Conservation (phyloP, 371 early-diverging fungal species). For the Lichtheimia corymbifera region DNA sequence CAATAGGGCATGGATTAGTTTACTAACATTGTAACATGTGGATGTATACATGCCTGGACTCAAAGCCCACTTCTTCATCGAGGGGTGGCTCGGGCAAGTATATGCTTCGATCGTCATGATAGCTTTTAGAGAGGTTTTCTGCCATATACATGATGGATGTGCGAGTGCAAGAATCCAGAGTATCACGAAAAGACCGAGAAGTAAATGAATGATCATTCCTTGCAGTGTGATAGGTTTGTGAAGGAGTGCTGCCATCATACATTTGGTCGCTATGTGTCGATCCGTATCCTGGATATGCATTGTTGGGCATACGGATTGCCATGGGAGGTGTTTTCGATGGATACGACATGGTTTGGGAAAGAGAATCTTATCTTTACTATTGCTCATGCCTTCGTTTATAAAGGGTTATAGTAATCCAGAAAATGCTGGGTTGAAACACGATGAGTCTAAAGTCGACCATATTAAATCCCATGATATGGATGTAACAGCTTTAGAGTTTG, state of each 20-base stretch:
- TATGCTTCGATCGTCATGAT: background rate
- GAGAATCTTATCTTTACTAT: no score
- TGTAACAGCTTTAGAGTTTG: no score
- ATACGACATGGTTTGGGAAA: no score
- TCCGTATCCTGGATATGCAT: conserved; percentile 7
- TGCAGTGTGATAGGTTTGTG: conserved; percentile 4
- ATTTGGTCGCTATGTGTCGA: no score
- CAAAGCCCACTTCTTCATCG: background rate
- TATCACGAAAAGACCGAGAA: conserved; percentile 5
- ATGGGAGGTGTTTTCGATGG: background rate
- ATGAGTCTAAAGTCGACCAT: no score
- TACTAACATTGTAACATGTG: no score
- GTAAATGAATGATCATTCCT: background rate
- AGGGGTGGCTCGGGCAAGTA: no score
- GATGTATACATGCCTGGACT: background rate
- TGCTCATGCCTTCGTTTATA: no score
- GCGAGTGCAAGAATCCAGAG: conserved; percentile 10
- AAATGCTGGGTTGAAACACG: no score
- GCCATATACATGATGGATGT: conserved; percentile 19
- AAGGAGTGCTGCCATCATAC: background rate
- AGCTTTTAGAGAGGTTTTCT: conserved; percentile 11
- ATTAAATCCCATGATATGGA: no score
- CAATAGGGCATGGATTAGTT: no score
- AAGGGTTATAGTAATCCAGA: no score
- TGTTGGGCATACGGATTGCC: conserved; percentile 6